These are phyloP conservation scores for Ochromonadaceae sp. DNA, from an alignment of 352 stramenopile genomes.

Conservation along the genomic window DNA sequence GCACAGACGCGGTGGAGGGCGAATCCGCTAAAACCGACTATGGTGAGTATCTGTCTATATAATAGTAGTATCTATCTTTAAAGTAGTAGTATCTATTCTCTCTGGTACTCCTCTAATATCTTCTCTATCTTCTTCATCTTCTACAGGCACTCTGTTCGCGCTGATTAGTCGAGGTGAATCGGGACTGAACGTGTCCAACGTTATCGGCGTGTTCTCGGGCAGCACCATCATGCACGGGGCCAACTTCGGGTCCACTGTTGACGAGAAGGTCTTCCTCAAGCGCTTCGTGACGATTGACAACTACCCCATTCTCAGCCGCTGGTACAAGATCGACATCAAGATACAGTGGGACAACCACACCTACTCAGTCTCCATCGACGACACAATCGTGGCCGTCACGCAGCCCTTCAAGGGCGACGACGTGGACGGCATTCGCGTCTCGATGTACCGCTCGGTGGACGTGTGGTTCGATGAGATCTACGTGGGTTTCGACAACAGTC, in stretches of 20 bases:
- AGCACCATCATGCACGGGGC: background rate
- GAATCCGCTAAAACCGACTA: slow-evolving; percentile 6
- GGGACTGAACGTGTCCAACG: slow-evolving; percentile 8
- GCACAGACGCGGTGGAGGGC: background rate
- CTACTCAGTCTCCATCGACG: slow-evolving; percentile 72
- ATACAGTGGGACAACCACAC: slow-evolving; percentile 55
- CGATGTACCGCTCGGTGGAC: slow-evolving; percentile 24
- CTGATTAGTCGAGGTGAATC: slow-evolving; percentile 11
- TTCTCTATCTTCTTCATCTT: too few relatives aligned
- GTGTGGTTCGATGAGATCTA: slow-evolving; percentile 90
- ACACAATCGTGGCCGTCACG: background rate
- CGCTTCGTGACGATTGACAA: background rate
- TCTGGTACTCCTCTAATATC: too few relatives aligned
- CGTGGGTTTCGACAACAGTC: slow-evolving; percentile 68
- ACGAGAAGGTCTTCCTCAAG: slow-evolving; percentile 2
- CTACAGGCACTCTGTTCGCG: background rate
- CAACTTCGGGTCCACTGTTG: slow-evolving; percentile 15
- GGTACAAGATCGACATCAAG: slow-evolving; percentile 85
- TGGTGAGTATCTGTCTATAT: too few relatives aligned
- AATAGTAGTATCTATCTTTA: too few relatives aligned
- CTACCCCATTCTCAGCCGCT: slow-evolving; percentile 33
- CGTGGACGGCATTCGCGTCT: slow-evolving; percentile 40
- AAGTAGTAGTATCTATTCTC: too few relatives aligned
- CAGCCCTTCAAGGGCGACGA: slow-evolving; percentile 46
- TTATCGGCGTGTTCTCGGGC: slow-evolving; percentile 13